Evolutionary conservation across 2,329 filamentous ascomycete species (phyloP), one percentile per base, ranked within the genome.

Genomic region (Rhytidhysteron rufulum): DNA sequence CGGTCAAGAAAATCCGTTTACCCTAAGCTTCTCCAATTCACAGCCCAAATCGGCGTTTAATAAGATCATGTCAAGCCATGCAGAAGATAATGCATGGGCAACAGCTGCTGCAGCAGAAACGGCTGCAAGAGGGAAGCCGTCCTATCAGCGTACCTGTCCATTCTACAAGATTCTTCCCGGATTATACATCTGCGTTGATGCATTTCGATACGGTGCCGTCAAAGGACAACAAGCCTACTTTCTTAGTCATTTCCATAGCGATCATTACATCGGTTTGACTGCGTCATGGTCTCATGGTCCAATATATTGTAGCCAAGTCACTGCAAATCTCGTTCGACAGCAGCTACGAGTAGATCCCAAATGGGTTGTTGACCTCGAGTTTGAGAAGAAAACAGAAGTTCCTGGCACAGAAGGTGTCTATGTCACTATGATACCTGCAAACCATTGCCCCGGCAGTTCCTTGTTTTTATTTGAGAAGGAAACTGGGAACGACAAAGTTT

Each of bases 121-220:
- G 20, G 79, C 85, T 1, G 83, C 89, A 2, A 79, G 88, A 30
- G 91, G 93, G 17, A 93, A 88, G 58, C 87, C 86, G 15, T 85
- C 90, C 0, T 93, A 91, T 55, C 79, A 91, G 57, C 80, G 93
- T 35, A 96, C 88, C 0, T 98, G 93, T 58, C 93, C 93, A 0
- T 98, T 98, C 57, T 98, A 98, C 72, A 98, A 98, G 66, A 96
- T 97, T 48, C 83, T 98, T 69, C 90, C 91, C 0, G 89, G 88
- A 0, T 85, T 96, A 55, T 88, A 78, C 48, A 94, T 97, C 39
- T 94, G 88, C 42, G 93, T 98, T 1, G 93, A 98, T 65, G 93
- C 93, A 0, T 95, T 98, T 58, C 82, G 91, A 16, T 98, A 97
- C 57, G 93, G 93, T 2, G 88, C 90, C 4, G 88, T 98, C 1